Conservation (phyloP, 768 basidiomycete species). For the Termitomyces sp. region DNA sequence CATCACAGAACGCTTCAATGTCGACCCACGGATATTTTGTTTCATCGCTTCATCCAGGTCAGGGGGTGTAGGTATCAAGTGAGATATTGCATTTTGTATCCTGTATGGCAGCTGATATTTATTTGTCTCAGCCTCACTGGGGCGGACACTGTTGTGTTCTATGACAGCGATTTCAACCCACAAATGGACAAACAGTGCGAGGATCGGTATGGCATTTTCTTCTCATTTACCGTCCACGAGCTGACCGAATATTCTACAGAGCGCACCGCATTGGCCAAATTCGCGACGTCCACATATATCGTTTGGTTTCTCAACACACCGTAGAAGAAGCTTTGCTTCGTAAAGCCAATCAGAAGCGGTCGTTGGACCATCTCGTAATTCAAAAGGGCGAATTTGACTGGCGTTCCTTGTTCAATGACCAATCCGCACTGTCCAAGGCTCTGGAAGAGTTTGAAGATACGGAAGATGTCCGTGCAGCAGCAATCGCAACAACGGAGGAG, state of each 20-base stretch:
- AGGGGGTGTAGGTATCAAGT: conserved; percentile 95
- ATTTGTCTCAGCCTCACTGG: conserved; percentile 61
- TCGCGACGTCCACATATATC: conserved; percentile 93
- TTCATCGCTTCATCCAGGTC: conserved; percentile 86
- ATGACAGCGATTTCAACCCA: conserved; percentile 95
- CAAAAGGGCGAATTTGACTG: conserved; percentile 95
- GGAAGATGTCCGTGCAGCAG: conserved; percentile 83
- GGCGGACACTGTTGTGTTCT: conserved; percentile 96
- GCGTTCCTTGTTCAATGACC: conserved; percentile 76
- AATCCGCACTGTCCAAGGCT: conserved; percentile 62
- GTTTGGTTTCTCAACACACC: conserved; percentile 85
- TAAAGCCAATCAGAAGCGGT: conserved; percentile 97
- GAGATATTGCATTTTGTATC: conserved; percentile 22
- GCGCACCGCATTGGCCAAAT: conserved; percentile 99
- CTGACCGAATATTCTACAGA: conserved; percentile 31
- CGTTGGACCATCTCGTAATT: conserved; percentile 87
- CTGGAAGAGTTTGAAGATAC: conserved; percentile 85
- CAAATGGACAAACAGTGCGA: conserved; percentile 98
- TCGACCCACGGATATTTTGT: conserved; percentile 73
- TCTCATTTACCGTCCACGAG: background rate
- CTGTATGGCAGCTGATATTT: conserved; percentile 2
- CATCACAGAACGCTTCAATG: conserved; percentile 84
- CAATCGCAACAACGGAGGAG: conserved; percentile 71
- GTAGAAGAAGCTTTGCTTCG: conserved; percentile 96
- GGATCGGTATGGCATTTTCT: conserved; percentile 58